These are phyloP conservation scores for Leptodontidium sp. DNA, from an alignment of 2,329 filamentous ascomycete genomes.

Conservation along the genomic window DNA sequence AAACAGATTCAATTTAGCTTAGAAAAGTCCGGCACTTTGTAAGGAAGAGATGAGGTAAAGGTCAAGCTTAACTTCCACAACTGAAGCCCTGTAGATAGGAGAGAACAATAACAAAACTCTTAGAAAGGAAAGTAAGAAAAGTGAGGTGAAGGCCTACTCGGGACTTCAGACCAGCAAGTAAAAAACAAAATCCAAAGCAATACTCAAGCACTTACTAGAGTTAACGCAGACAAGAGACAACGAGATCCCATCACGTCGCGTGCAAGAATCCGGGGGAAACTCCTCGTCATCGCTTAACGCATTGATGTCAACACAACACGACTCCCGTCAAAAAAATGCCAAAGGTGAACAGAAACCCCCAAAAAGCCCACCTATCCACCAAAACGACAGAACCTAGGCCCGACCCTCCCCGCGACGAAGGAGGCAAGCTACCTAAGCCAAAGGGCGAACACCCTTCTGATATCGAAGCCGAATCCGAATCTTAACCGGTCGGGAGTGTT, in stretches of 20 bases:
- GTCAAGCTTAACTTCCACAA: too few relatives aligned
- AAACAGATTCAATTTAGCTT: too few relatives aligned
- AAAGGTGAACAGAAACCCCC: background rate
- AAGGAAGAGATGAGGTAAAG: too few relatives aligned
- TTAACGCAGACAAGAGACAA: background rate
- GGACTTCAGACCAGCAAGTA: too few relatives aligned
- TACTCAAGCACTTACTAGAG: background rate
- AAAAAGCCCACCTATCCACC: background rate
- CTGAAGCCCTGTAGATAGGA: too few relatives aligned
- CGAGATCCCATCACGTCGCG: too few relatives aligned
- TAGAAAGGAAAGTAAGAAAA: too few relatives aligned
- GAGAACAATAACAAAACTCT: too few relatives aligned
- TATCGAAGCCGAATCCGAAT: slow-evolving; percentile 1
- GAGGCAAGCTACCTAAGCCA: background rate
- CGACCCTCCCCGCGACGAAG: background rate
- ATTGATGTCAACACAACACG: background rate
- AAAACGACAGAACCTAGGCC: background rate
- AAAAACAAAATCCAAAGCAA: background rate
- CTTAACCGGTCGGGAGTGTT: background rate
- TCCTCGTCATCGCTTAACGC: background rate
- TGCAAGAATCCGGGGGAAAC: background rate
- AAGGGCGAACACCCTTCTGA: background rate
- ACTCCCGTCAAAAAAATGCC: background rate
- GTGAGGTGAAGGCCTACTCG: too few relatives aligned
- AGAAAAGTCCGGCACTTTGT: too few relatives aligned